Evolutionary conservation across 2,329 filamentous ascomycete genomes (phyloP).

Genomic region (Parastagonospora avenae): DNA sequence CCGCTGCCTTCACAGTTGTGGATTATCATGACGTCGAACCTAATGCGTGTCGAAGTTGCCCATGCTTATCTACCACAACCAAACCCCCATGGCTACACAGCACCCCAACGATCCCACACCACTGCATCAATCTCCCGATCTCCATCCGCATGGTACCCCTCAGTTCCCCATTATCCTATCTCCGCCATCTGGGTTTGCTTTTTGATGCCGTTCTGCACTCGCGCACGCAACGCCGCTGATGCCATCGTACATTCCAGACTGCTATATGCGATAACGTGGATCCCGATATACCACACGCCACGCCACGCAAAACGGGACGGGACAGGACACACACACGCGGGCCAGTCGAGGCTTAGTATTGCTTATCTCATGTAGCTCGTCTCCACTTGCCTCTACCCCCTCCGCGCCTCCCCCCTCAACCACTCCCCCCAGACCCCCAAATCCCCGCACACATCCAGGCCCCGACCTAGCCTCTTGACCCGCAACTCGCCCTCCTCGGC

Average conservation of each 20-base stretch:
- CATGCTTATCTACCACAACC: neutral
- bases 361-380: too few relatives aligned
- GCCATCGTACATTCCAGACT: neutral
- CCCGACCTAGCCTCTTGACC: slow-evolving; percentile 48
- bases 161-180: neutral
- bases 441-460: slow-evolving; percentile 55
- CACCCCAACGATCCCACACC: neutral
- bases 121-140: neutral
- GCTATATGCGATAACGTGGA: too few relatives aligned
- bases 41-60: neutral
- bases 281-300: too few relatives aligned
- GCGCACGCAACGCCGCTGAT: neutral
- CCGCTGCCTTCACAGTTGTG: too few relatives aligned
- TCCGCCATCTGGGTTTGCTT: neutral
- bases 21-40: neutral
- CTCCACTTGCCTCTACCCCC: neutral
- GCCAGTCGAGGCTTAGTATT: too few relatives aligned
- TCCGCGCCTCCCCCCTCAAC: slow-evolving; percentile 38
- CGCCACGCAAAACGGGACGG: too few relatives aligned
- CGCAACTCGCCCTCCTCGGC: slow-evolving; percentile 26
- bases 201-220: too few relatives aligned
- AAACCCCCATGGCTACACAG: neutral
- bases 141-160: neutral
- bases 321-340: too few relatives aligned
- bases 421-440: slow-evolving; percentile 60